Evolutionary conservation across 345 rosid genomes (phyloP).

Genomic region (Linum usitatissimum): DNA sequence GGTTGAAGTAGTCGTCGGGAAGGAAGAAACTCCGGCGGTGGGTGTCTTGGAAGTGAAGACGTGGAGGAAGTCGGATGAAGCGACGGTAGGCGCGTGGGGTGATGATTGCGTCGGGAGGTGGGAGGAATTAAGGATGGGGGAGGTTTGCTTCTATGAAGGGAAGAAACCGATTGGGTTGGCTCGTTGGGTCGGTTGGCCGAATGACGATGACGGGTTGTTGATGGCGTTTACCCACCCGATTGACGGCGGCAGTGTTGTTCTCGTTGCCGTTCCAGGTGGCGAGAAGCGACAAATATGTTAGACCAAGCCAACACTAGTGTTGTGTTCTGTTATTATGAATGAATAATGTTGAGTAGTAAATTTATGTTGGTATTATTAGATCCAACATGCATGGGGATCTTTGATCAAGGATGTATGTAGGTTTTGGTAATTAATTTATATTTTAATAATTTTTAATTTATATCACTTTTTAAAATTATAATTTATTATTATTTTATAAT

Average conservation of each 20-base stretch:
- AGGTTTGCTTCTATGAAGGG: constrained; percentile 26
- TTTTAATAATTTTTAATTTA: too few species aligned
- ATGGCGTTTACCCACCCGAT: constrained; percentile 23
- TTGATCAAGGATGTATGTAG: too few species aligned
- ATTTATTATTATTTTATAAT: too few species aligned
- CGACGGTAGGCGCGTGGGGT: neutral
- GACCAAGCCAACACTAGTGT: too few species aligned
- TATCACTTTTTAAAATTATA: too few species aligned
- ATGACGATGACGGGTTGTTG: constrained; percentile 25
- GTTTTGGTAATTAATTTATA: too few species aligned
- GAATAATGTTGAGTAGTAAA: too few species aligned
- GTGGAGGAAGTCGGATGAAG: constrained; percentile 15
- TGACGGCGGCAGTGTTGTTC: neutral
- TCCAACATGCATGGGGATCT: too few species aligned
- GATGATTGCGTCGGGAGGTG: constrained; percentile 5
- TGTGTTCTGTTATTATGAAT: too few species aligned
- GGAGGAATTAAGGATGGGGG: constrained; percentile 30
- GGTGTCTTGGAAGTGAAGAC: constrained; percentile 24
- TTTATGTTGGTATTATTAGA: too few species aligned
- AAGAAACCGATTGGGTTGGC: constrained; percentile 29
- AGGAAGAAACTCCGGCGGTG: constrained; percentile 28
- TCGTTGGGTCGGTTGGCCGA: constrained; percentile 38
- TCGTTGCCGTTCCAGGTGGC: neutral
- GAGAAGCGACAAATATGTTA: neutral
- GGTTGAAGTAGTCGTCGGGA: constrained; percentile 17